Evolutionary conservation across 2,329 filamentous ascomycete species (phyloP).

Genomic region (Graphilbum ipis-grandicollis): DNA sequence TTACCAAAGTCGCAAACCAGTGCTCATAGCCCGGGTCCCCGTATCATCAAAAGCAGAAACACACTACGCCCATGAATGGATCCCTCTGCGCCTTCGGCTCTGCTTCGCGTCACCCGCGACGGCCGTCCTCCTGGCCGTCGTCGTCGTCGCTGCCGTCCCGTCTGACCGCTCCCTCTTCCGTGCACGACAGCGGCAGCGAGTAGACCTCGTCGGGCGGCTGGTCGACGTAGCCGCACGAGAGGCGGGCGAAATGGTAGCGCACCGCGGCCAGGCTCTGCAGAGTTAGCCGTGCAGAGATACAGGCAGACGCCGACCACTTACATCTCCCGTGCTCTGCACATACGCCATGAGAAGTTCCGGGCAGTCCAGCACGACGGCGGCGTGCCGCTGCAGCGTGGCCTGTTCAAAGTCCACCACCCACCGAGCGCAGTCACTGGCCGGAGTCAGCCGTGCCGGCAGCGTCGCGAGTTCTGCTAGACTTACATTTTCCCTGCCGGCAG

Average conservation of each 20-base stretch:
- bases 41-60: no score
- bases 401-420: slow-evolving; percentile 16
- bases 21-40: no score
- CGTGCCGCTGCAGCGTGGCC: slow-evolving; percentile 27
- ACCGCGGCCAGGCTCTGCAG: slow-evolving; percentile 36
- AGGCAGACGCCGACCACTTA: slow-evolving; percentile 17
- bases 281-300: background rate
- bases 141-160: no score
- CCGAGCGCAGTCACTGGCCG: no score
- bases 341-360: slow-evolving; percentile 44
- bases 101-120: no score
- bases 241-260: slow-evolving; percentile 35
- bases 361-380: slow-evolving; percentile 34
- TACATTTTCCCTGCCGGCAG: no score
- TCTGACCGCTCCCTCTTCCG: background rate
- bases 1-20: no score
- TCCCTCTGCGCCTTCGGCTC: no score
- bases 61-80: no score
- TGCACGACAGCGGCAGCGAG: background rate
- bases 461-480: no score
- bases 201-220: slow-evolving; percentile 2
- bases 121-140: no score
- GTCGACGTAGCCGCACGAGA: slow-evolving; percentile 35
- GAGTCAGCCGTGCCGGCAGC: no score
- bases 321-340: slow-evolving; percentile 34